These are phyloP conservation scores for Colletotrichum filicis DNA, from an alignment of 2,329 filamentous ascomycete genomes.

Conservation along the genomic window DNA sequence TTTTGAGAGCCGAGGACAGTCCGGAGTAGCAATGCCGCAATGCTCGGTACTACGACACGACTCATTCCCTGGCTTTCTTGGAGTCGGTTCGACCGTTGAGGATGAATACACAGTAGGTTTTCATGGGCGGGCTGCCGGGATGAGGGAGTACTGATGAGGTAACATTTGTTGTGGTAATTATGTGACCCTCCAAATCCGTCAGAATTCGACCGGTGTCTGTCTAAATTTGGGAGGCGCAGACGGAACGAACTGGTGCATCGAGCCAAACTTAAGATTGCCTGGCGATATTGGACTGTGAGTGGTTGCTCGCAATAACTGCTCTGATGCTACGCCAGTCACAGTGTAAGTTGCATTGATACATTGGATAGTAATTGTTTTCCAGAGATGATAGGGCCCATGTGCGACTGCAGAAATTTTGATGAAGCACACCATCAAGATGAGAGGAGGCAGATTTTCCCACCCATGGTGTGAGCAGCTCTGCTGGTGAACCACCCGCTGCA, in stretches of 20 bases:
- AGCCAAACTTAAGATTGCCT: constrained; percentile 21
- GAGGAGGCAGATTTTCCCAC: neutral
- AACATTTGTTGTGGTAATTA: neutral
- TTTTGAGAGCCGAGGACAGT: neutral
- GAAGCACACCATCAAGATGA: neutral
- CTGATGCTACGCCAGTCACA: constrained; percentile 2
- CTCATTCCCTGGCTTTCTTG: neutral
- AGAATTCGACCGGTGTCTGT: neutral
- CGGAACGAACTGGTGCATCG: constrained; percentile 4
- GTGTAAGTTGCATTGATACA: neutral
- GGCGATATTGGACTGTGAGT: constrained; percentile 19
- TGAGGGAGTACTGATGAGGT: neutral
- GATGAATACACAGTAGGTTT: neutral
- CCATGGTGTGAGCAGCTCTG: neutral
- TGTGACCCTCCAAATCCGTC: constrained; percentile 1
- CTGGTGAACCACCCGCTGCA: neutral
- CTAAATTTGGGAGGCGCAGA: constrained; percentile 28
- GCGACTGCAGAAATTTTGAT: neutral
- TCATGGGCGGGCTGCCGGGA: neutral
- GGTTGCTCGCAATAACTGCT: constrained; percentile 13
- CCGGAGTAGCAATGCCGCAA: neutral
- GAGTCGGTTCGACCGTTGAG: neutral
- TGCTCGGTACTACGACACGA: neutral
- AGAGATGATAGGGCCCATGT: neutral
- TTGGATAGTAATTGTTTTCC: neutral